Conservation (phyloP, 78 protist genomes). For the Guillardia theta region DNA sequence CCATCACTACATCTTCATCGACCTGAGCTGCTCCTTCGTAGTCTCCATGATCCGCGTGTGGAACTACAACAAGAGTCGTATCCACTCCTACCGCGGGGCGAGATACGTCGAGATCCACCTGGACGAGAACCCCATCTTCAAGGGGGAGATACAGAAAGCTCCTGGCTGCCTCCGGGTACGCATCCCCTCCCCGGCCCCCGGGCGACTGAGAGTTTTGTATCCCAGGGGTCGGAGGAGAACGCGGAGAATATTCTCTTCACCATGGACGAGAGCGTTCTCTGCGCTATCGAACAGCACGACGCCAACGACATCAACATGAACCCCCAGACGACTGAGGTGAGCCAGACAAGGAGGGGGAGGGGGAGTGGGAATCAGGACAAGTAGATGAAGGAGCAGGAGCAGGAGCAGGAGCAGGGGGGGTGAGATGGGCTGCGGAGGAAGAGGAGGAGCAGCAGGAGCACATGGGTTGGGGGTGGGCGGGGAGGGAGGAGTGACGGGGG, state of each 20-base stretch:
- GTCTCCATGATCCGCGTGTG: not conserved
- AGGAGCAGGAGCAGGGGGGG: not conserved
- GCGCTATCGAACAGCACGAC: not conserved
- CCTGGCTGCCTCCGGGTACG: not conserved
- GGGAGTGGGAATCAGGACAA: not conserved
- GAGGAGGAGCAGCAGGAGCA: too few species aligned
- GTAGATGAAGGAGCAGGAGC: not conserved
- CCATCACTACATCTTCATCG: constrained; percentile 48
- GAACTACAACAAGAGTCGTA: constrained; percentile 82
- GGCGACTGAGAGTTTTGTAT: not conserved
- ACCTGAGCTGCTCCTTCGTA: not conserved
- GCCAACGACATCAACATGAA: not conserved
- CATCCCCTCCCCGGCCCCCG: not conserved
- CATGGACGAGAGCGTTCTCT: constrained; percentile 7
- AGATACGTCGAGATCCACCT: constrained; percentile 33
- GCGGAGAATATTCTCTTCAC: constrained; percentile 29
- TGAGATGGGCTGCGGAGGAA: not conserved
- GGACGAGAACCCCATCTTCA: constrained; percentile 65
- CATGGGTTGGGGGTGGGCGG: too few species aligned
- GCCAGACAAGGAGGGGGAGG: not conserved
- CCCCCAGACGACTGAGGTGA: not conserved
- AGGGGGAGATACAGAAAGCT: constrained; percentile 38
- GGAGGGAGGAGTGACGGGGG: too few species aligned
- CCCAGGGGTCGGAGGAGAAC: not conserved
- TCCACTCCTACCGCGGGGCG: constrained; percentile 62